Conservation (phyloP, 495 filamentous ascomycete species). For the Penicillium desertorum region DNA sequence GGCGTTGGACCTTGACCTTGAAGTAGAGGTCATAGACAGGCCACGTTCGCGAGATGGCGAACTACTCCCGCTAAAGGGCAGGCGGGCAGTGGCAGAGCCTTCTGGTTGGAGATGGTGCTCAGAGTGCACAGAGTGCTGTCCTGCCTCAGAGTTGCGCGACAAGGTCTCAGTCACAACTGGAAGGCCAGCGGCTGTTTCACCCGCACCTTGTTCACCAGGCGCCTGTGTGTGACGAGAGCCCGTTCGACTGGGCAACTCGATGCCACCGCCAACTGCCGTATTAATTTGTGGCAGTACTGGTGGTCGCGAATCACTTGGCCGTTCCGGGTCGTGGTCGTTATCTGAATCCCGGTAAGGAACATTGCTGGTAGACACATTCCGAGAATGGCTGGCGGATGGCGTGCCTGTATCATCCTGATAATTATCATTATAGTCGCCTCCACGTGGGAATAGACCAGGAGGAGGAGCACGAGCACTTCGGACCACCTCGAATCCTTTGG, state of each 20-base stretch:
- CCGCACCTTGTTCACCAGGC: slow-evolving; percentile 31
- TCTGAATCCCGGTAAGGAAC: slow-evolving; percentile 51
- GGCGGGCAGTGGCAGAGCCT: slow-evolving; percentile 43
- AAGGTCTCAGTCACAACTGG: slow-evolving; percentile 29
- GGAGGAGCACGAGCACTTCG: slow-evolving; percentile 70
- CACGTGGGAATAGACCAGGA: slow-evolving; percentile 38
- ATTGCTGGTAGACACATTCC: slow-evolving; percentile 33
- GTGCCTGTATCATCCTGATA: slow-evolving; percentile 59
- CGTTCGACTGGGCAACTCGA: slow-evolving; percentile 63
- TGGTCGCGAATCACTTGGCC: slow-evolving; percentile 27
- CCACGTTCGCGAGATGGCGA: slow-evolving; percentile 50
- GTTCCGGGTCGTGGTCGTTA: slow-evolving; percentile 30
- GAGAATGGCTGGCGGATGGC: slow-evolving; percentile 27
- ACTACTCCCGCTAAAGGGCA: slow-evolving; percentile 60
- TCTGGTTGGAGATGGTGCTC: slow-evolving; percentile 32
- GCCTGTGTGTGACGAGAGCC: slow-evolving; percentile 55
- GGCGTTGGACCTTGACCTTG: slow-evolving; percentile 39
- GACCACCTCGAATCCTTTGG: slow-evolving; percentile 95
- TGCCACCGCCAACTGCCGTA: slow-evolving; percentile 50
- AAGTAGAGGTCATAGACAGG: slow-evolving; percentile 47
- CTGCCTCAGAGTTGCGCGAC: slow-evolving; percentile 9
- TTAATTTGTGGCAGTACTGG: slow-evolving; percentile 63
- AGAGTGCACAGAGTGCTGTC: slow-evolving; percentile 11
- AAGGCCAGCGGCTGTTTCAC: slow-evolving; percentile 11
- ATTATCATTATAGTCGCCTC: slow-evolving; percentile 50